phyloP scores from a whole-genome alignment of 352 stramenopile species.

The Plasmopara halstedii region DNA sequence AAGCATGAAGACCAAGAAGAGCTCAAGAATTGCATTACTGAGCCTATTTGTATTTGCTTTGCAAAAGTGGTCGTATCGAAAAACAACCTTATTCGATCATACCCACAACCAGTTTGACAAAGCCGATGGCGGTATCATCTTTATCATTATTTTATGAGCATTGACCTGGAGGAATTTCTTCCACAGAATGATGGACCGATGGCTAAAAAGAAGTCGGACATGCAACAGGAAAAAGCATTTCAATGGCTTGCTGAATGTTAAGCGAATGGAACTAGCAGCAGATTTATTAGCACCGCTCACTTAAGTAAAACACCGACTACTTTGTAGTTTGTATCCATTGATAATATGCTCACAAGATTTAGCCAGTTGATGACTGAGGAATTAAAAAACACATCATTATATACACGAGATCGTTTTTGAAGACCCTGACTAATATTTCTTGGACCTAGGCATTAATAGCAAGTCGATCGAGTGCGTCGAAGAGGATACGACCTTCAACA shows the following conservation, averaged over 20 bases:
- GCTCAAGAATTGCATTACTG: not conserved
- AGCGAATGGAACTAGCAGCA: constrained; percentile 1
- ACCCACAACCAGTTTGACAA: not conserved
- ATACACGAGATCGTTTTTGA: constrained; percentile 1
- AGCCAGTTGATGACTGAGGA: not conserved
- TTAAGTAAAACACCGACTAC: not conserved
- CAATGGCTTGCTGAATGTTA: not conserved
- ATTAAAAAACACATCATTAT: constrained; percentile 1
- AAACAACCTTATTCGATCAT: not conserved
- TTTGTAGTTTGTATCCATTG: not conserved
- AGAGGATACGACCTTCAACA: constrained; percentile 1
- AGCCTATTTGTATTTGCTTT: not conserved
- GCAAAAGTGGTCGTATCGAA: not conserved
- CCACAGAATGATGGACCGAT: not conserved
- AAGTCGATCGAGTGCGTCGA: constrained; percentile 1
- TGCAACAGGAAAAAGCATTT: constrained; percentile 1
- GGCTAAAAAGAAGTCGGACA: not conserved
- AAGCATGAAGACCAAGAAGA: constrained; percentile 1
- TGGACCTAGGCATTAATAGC: not conserved
- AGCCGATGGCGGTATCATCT: not conserved
- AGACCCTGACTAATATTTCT: constrained; percentile 1
- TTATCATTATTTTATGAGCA: not conserved
- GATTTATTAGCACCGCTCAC: not conserved
- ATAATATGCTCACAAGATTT: constrained; percentile 1
- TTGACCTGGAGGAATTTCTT: not conserved